A percentile compares a stretch with the other conserved stretches of the same genome.
phyloP scores from a whole-genome alignment of 2,329 filamentous ascomycete species.

The Penicillium sp. region DNA sequence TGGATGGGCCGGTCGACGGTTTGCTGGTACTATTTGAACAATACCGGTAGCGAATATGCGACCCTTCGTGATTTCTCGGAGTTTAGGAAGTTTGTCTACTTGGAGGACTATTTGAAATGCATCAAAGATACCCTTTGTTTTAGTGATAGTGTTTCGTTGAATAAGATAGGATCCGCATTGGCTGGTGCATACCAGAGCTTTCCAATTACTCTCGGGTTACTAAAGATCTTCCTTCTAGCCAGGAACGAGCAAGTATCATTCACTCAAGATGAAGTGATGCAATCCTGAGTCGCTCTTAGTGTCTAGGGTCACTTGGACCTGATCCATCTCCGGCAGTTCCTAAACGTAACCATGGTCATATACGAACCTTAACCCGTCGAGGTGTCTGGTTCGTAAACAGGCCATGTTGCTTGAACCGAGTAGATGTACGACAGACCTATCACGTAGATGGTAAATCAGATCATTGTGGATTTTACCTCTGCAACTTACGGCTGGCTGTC shows the following conservation, averaged over 20 bases:
- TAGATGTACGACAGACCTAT: not conserved
- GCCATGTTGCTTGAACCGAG: not conserved
- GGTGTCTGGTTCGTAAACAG: too few relatives aligned
- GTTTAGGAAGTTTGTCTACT: conserved; percentile 9
- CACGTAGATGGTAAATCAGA: not conserved
- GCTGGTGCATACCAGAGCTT: not conserved
- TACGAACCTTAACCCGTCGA: not conserved
- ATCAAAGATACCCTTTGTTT: conserved; percentile 31
- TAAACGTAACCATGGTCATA: not conserved
- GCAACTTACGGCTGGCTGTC: not conserved
- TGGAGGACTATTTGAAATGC: conserved; percentile 12
- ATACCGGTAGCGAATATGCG: not conserved
- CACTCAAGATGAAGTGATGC: not conserved
- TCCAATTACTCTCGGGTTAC: too few relatives aligned
- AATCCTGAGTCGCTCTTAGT: conserved; percentile 1
- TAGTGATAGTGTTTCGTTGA: conserved; percentile 10
- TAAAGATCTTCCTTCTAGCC: too few relatives aligned
- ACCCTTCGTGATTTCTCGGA: conserved; percentile 8
- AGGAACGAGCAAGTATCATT: too few relatives aligned
- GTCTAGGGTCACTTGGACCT: not conserved
- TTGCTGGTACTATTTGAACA: conserved; percentile 50
- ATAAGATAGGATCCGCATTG: not conserved
- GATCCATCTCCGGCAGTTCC: not conserved
- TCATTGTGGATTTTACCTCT: not conserved
- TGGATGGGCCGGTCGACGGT: conserved; percentile 73